Evolutionary conservation across 441 rosid species (phyloP), one percentile per base, ranked within the genome.

Genomic region (Breynia disticha): DNA sequence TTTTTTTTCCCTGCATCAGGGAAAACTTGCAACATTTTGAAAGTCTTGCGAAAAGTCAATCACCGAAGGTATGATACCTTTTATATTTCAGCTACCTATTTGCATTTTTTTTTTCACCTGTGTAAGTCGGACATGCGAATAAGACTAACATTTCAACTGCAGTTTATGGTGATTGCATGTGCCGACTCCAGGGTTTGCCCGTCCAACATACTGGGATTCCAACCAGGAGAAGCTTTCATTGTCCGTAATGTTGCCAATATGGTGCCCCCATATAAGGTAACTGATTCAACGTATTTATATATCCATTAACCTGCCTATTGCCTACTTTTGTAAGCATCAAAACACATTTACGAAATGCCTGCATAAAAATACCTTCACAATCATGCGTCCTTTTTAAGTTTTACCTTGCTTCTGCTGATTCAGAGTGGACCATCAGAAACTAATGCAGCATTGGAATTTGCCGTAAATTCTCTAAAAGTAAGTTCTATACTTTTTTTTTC

Each of bases 181-280:
- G 95, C 84, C 50, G 98, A 91, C 71, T 91, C 98, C 46, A 82
- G 97, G 71, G 97, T 91, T 58, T 91, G 98, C 66, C 98, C 98
- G 57, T 86, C 98, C 19, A 77, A 64, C 49, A 59, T 86, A 62
- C 71, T 90, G 48, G 98, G 98, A 69, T 86, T 88, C 67, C 86
- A 84, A 76, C 98, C 98, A 8, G 98, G 98, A 52, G 98, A 86
- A 72, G 91, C 98, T 59, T 91, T 91, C 75, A 76, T 73, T 16
- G 82, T 88, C 52, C 94, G 97, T 11, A 91, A 88, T 70, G 80
- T 91, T 57, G 97, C 95, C 8, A 91, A 91, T 69, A 55, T 91
- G 75, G 94, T 91, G 60, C 97, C 97, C 16, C 56, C 84, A 5
- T 78, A 59, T 61, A 89, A 91, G 95, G 98, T 91, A 28, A 28